Conservation (phyloP, 805 yeast genomes). For the Teunomyces barrocoloradensis region DNA sequence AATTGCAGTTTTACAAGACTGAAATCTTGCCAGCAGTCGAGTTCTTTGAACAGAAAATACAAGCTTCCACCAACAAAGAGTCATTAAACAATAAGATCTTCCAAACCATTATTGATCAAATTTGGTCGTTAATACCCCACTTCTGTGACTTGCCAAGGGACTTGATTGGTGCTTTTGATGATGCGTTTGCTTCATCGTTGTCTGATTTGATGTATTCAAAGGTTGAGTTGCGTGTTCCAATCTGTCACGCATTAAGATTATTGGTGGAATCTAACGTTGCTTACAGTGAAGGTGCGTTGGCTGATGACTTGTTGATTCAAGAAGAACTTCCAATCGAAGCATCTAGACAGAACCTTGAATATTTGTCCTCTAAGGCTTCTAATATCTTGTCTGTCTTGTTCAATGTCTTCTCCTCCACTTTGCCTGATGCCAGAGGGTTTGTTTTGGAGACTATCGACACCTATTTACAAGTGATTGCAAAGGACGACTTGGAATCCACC, state of each 20-base stretch:
- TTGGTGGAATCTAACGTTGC: conserved; percentile 74
- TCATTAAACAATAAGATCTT: conserved; percentile 75
- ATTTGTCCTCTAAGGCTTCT: conserved; percentile 61
- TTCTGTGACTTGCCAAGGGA: conserved; percentile 88
- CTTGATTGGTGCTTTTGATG: conserved; percentile 59
- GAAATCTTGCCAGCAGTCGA: conserved; percentile 66
- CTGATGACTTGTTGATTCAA: conserved; percentile 54
- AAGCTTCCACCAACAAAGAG: conserved; percentile 43
- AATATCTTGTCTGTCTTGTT: conserved; percentile 83
- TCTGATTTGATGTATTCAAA: conserved; percentile 73
- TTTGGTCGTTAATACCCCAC: conserved; percentile 88
- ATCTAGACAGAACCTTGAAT: conserved; percentile 58
- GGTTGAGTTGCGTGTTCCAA: conserved; percentile 71
- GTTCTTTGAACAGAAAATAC: conserved; percentile 50
- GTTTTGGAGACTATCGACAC: conserved; percentile 84
- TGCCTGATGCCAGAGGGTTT: conserved; percentile 78
- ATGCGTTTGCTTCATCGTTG: conserved; percentile 72
- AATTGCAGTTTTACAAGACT: conserved; percentile 58
- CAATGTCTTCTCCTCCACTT: conserved; percentile 89
- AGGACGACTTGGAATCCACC: conserved; percentile 65
- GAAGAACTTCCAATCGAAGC: conserved; percentile 57
- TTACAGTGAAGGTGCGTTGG: conserved; percentile 58
- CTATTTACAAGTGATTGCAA: conserved; percentile 66
- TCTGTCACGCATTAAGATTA: conserved; percentile 77
- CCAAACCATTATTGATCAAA: conserved; percentile 82